Evolutionary conservation across 306 rosid species (phyloP), one percentile per base, ranked within the genome.

Genomic region (Oemleria cerasiformis): DNA sequence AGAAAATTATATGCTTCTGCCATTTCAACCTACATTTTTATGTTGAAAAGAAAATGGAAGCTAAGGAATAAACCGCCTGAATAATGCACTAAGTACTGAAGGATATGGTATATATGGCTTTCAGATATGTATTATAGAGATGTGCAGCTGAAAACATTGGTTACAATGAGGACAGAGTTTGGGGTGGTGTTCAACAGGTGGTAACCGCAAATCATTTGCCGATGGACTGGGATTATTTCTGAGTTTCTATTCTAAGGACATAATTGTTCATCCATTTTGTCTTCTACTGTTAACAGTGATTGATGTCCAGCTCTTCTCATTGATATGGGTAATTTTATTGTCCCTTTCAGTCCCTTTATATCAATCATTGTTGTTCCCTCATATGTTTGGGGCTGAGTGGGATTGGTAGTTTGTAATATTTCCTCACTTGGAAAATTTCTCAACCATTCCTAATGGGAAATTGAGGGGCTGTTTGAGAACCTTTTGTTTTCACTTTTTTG

Each of bases 1-100:
- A 19, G 56, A 14, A 8, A 44, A 63, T 34, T 8, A 16, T 30
- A 30, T n/a, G 13, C 45, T 36, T 54, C 34, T 25, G 19, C 2
- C 78, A 44, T 19, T 66, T n/a, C 45, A 19, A 36, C 68, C 34
- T 8, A 30, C 55, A 70, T 21, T 11, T 40, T 53, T 70, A 15
- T 41, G 3, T 54, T 4, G 14, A 42, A 55, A 21, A 41, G 42
- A 7, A 20, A 8, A 55, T 44, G 34, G 19, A 5, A 20, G 63
- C 40, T 0, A 13, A 20, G 73, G 50, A 8, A 54, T 39, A 2
- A 30, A 68, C 15, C 25, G 40, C 21, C 53, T 41, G 30, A 70
- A 16, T 14, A 55, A 9, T 6, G 10, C 54, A 21, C 8, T 23
- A 8, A 14, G 42, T 41, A 23, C 7, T 21, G 43, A 41, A 55